phyloP scores from a whole-genome alignment of 306 rosid species.

The Dalbergia cultrata region DNA sequence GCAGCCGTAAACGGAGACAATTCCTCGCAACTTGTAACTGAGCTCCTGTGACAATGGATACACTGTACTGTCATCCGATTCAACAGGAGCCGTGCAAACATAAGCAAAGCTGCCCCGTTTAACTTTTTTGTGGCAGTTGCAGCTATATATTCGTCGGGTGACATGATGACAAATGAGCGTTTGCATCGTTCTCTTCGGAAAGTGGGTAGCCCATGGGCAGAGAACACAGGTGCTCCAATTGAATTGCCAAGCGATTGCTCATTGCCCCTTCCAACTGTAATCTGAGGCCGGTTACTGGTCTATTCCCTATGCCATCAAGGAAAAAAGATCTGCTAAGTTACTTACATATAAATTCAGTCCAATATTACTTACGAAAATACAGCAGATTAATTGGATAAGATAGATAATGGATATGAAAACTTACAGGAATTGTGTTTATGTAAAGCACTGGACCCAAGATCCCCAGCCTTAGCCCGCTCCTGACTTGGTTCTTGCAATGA shows the following conservation, averaged over 20 bases:
- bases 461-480: conserved; percentile 73
- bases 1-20: conserved; percentile 54
- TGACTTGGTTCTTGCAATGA: conserved; percentile 70
- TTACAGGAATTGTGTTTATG: conserved; percentile 78
- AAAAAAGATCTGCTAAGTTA: conserved; percentile 12
- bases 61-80: conserved; percentile 76
- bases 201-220: conserved; percentile 79
- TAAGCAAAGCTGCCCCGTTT: conserved; percentile 80
- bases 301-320: conserved; percentile 68
- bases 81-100: conserved; percentile 89
- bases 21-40: conserved; percentile 76
- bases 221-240: conserved; percentile 81
- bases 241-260: conserved; percentile 88
- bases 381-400: background rate
- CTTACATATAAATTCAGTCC: background rate
- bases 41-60: conserved; percentile 88
- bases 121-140: conserved; percentile 70
- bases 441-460: conserved; percentile 85
- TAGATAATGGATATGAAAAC: conserved; percentile 21
- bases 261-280: conserved; percentile 84
- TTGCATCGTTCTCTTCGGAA: conserved; percentile 62
- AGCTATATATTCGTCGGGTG: conserved; percentile 54
- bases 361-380: background rate
- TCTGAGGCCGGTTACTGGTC: conserved; percentile 84
- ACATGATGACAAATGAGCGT: conserved; percentile 52